phyloP scores from a whole-genome alignment of 2,329 filamentous ascomycete genomes.

The Calcarisporium arbuscula region DNA sequence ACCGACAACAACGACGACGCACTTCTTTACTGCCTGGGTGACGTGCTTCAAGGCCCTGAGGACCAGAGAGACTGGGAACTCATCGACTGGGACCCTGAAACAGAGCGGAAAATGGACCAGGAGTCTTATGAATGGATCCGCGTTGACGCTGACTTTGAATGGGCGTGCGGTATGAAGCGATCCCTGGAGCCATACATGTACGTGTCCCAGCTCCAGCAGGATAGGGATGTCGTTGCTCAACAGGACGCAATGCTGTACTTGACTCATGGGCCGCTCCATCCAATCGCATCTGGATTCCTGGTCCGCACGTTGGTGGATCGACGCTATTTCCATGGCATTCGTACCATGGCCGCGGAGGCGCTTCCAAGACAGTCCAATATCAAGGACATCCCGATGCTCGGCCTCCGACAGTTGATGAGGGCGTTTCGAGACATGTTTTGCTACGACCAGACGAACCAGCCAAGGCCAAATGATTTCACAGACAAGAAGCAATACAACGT shows the following conservation, averaged over 20 bases:
- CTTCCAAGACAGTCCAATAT: constrained; percentile 68
- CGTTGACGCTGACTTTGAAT: constrained; percentile 96
- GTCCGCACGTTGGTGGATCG: constrained; percentile 84
- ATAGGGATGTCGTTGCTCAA: constrained; percentile 90
- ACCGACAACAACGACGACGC: constrained; percentile 65
- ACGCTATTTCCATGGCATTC: constrained; percentile 90
- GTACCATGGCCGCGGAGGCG: constrained; percentile 74
- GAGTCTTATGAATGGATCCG: constrained; percentile 99
- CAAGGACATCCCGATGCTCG: constrained; percentile 64
- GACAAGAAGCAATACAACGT: constrained; percentile 81
- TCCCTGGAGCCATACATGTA: constrained; percentile 96
- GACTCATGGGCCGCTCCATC: constrained; percentile 59
- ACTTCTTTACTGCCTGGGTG: constrained; percentile 84
- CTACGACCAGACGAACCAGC: constrained; percentile 68
- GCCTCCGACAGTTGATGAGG: constrained; percentile 76
- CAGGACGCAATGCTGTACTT: constrained; percentile 73
- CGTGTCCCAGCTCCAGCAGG: constrained; percentile 92
- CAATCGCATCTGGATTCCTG: constrained; percentile 82
- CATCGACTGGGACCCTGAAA: constrained; percentile 81
- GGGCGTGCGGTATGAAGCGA: constrained; percentile 78
- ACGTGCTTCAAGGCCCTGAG: constrained; percentile 76
- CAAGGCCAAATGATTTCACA: constrained; percentile 83
- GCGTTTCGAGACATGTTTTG: constrained; percentile 88
- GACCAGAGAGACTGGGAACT: constrained; percentile 81
- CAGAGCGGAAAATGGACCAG: constrained; percentile 85